Conservation (phyloP, 768 basidiomycete genomes). For the Chiua virens region DNA sequence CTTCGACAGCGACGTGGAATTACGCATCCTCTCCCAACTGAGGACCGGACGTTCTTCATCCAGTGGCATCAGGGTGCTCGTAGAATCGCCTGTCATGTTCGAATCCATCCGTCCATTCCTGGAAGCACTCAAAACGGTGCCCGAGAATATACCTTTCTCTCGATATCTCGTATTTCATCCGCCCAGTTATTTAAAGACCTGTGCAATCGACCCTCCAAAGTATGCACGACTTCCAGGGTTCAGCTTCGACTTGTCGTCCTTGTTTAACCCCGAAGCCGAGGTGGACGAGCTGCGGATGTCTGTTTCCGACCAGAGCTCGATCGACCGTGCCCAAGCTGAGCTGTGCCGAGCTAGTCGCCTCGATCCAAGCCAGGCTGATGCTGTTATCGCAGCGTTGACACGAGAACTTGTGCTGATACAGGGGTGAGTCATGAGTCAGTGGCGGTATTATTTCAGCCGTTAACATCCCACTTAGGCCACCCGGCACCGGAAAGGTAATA, state of each 20-base stretch:
- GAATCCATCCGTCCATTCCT: constrained; percentile 70
- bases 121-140: constrained; percentile 56
- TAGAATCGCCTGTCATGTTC: constrained; percentile 67
- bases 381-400: constrained; percentile 59
- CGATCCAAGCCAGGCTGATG: constrained; percentile 71
- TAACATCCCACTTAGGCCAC: constrained; percentile 47
- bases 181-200: constrained; percentile 30
- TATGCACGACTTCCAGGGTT: constrained; percentile 59
- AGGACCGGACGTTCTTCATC: constrained; percentile 23
- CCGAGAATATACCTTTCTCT: constrained; percentile 56
- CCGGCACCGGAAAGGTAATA: constrained; percentile 73
- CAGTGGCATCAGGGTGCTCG: constrained; percentile 37
- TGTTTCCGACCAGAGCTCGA: constrained; percentile 41
- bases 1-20: constrained; percentile 59
- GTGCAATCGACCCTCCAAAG: constrained; percentile 48
- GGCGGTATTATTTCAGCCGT: neutral
- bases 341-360: constrained; percentile 52
- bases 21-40: constrained; percentile 44
- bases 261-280: constrained; percentile 45
- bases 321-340: constrained; percentile 46
- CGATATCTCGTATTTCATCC: constrained; percentile 50
- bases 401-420: constrained; percentile 69
- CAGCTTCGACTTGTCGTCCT: constrained; percentile 51
- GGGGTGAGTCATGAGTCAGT: constrained; percentile 45
- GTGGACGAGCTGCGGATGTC: constrained; percentile 41